Evolutionary conservation across 2,329 filamentous ascomycete genomes (phyloP), one percentile per base, ranked within the genome.

Genomic region (Fusarium udum): DNA sequence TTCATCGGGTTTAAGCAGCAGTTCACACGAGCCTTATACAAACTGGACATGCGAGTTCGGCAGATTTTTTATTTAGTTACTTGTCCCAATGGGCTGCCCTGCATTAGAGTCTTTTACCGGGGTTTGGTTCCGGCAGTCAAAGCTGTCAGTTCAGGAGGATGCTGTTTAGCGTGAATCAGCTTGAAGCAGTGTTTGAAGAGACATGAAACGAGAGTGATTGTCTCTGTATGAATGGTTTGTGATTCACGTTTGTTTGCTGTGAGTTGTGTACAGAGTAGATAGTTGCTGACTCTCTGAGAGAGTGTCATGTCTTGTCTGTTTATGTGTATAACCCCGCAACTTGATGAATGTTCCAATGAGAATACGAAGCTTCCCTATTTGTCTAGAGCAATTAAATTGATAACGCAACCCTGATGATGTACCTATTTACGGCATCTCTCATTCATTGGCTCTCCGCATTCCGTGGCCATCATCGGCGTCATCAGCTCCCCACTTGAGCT

Each of bases 401-500:
- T 42, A 49, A 63, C 61, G 22, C 55, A 36, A 36, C 55, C 24
- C 24, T 28, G 42, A 42, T 61, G 15, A 55, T 55, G 51, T 40
- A 40, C 34, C 51, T 55, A n/a, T 40, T 55, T 55, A 31, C 28
- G 15, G 36, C n/a, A 42, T 34, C 59, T 70, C 46, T 58, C 51
- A 49, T 66, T 70, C 58, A 66, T 70, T 70, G 67, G 67, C 52
- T 69, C 59, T 69, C 66, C 59, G 46, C 37, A 62, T 51, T 68
- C 51, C 53, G 36, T 43, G 45, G 43, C 26, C 57, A 63, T 65
- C 62, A 65, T 65, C 66, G 46, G 56, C 66, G 62, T 70, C 57
- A 53, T 64, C 71, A 62, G 57, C 69, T 74, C 67, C 64, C 59
- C 63, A 65, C 62, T 46, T 56, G 57, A 64, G 49, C 49, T 74